Base-by-base conservation (phyloP, 495 filamentous ascomycete genomes). In the Gamarada debralockiae region DNA sequence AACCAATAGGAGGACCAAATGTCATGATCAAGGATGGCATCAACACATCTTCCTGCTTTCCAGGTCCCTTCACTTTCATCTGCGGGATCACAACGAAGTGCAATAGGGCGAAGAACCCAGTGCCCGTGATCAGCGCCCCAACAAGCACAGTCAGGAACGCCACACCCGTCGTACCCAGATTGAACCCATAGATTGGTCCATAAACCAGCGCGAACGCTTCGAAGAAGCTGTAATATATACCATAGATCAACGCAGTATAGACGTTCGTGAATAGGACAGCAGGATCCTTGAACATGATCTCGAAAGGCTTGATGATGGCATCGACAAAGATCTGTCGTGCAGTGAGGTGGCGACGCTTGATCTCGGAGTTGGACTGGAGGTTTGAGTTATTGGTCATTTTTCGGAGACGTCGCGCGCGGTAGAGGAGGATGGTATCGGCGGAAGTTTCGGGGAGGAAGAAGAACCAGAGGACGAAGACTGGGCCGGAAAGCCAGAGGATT, bases 171-270 rank as follows among this genome's bases (percentile, higher is more conserved):
- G 77, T 49, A 39, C 84, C 84, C 21, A 79, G 68, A 56, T 71
- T 79, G 69, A 87, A 82, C 60, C 64, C 60, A 67, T 86, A 86
- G 52, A 77, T 69, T 50, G 66, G 72, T 0, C 73, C 71, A 68
- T 85, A 88, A 50, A 87, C 81, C n/a, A 31, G 85, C 66, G 13
- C 82, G 82, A 72, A 88, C 83, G 62, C 76, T 79, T 64, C 86
- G 81, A 74, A 86, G 84, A 75, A 83, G 82, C 62, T 71, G 67
- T 84, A 85, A 14, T 39, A 39, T 7, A 39, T 39, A 4, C 37
- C 37, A 39, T 39, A 39, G 6, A 39, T 14, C 5, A 39, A 14
- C 14, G 14, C 18, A 4, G 37, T 39, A 14, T 39, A 39, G 14
- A 39, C 37, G n/a, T n/a, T 20, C 14, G 37, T 39, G n/a, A 39